These are phyloP conservation scores for Dalbergia cultrata DNA, from an alignment of 306 rosid species.

Conservation along the genomic window DNA sequence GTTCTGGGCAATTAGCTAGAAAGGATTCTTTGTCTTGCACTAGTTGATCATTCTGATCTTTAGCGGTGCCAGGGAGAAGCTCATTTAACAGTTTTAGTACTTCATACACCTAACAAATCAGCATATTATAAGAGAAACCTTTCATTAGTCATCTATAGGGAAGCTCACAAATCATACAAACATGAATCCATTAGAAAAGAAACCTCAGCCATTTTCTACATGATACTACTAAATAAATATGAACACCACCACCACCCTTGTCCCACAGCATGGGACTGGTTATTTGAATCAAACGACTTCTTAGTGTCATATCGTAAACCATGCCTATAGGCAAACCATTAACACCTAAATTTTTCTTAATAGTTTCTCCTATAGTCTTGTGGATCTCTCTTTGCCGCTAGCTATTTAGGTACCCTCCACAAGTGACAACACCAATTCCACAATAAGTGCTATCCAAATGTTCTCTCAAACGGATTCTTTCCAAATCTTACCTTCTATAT, in stretches of 20 bases:
- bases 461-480: neutral
- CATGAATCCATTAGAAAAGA: slow-evolving; percentile 7
- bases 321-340: neutral
- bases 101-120: slow-evolving; percentile 72
- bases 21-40: slow-evolving; percentile 67
- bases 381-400: neutral
- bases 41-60: slow-evolving; percentile 69
- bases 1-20: slow-evolving; percentile 65
- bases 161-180: slow-evolving; percentile 28
- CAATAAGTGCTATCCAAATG: neutral
- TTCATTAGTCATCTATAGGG: slow-evolving; percentile 10
- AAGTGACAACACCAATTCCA: neutral
- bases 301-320: neutral
- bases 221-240: slow-evolving; percentile 25
- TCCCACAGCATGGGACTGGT: too few relatives aligned
- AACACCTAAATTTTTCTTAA: neutral
- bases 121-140: slow-evolving; percentile 24
- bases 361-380: neutral
- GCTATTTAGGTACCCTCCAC: too few relatives aligned
- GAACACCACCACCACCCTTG: too few relatives aligned
- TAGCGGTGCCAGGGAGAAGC: slow-evolving; percentile 75
- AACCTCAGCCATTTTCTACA: slow-evolving; percentile 12
- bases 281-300: neutral
- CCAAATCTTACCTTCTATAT: neutral
- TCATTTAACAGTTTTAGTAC: slow-evolving; percentile 85